Percentiles rank a stretch among this genome's conserved stretches.
Conservation (phyloP, 805 yeast species). For the Kodamaea laetipori region DNA sequence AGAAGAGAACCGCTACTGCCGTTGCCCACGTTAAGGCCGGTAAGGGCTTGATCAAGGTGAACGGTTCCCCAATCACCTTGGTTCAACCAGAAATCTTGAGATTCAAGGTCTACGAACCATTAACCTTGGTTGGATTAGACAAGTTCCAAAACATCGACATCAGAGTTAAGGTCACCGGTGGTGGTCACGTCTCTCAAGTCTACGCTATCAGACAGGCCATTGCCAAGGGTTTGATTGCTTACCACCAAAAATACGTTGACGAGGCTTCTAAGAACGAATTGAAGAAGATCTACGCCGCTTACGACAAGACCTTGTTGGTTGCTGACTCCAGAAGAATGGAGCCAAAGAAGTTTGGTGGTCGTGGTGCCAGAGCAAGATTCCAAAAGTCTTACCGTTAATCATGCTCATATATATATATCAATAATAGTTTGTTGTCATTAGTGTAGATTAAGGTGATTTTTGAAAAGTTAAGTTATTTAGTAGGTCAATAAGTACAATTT, state of each 20-base stretch:
- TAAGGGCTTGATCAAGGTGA: slow-evolving; percentile 98
- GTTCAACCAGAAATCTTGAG: slow-evolving; percentile 99
- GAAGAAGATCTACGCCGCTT: slow-evolving; percentile 95
- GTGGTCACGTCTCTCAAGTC: slow-evolving; percentile 99
- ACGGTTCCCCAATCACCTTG: slow-evolving; percentile 98
- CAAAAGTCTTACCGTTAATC: slow-evolving; percentile 99
- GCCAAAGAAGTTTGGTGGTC: slow-evolving; percentile 99
- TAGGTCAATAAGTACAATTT: too few relatives aligned
- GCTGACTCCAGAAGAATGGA: slow-evolving; percentile 99
- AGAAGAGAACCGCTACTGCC: slow-evolving; percentile 99
- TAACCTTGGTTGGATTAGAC: slow-evolving; percentile 96
- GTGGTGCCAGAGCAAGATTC: slow-evolving; percentile 99
- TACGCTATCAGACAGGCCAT: slow-evolving; percentile 99
- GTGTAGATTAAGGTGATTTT: too few relatives aligned
- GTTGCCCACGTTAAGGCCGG: slow-evolving; percentile 99
- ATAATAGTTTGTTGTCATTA: too few relatives aligned
- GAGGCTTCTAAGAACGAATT: slow-evolving; percentile 99
- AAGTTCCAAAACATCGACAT: slow-evolving; percentile 97
- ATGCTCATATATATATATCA: slow-evolving; percentile 12
- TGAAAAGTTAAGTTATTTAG: too few relatives aligned
- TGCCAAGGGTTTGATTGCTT: slow-evolving; percentile 99
- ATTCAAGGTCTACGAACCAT: slow-evolving; percentile 99
- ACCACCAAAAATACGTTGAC: slow-evolving; percentile 98
- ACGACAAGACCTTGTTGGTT: slow-evolving; percentile 99
- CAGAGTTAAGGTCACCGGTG: slow-evolving; percentile 99